Base-by-base conservation (phyloP, 306 rosid species). In the Sophora flavescens region DNA sequence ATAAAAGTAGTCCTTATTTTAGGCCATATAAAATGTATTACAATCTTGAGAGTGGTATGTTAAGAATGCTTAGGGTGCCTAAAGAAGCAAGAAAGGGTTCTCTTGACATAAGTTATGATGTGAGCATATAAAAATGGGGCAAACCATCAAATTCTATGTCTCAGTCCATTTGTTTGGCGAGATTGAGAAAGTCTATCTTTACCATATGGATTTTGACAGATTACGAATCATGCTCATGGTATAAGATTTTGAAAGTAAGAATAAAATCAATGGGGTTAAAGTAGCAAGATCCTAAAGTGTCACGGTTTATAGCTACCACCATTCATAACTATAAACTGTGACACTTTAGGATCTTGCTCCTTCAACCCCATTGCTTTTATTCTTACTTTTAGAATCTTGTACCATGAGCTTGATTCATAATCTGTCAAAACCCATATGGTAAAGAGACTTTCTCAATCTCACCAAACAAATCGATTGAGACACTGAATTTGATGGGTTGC, bases 101-200 rank as follows among this genome's bases (percentile, higher is more conserved):
- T 13, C 47, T 39, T 22, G 44, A 12, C 11, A 6, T 3, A 0
- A 39, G 5, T 2, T 39, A 65, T 6, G 1, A 51, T 1, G 38
- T 70, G 65, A 26, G 65, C 1, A 78, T 78, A 6, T 62, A 62
- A 4, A 70, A 52, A 14, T 76, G 81, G 81, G 63, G 48, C 2
- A 54, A 76, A 26, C 2, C 6, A 4, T 15, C 2, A 0, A 59
- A 7, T 32, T 32, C 0, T 4, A 6, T 35, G 0, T 0, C 3
- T 16, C 0, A 26, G 0, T 76, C 78, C 0, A 76, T 82, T 6
- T 76, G 70, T 38, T 82, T 82, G 63, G 78, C 70, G 26, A 76
- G 54, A 13, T 32, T 70, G 4, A 63, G 17, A 13, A 54, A 56
- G 3, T 10, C 10, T 12, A 41, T 63, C 1, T 81, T 81, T 3